phyloP scores from a whole-genome alignment of 202 grass and related monocot genomes.

The Zizania palustris region DNA sequence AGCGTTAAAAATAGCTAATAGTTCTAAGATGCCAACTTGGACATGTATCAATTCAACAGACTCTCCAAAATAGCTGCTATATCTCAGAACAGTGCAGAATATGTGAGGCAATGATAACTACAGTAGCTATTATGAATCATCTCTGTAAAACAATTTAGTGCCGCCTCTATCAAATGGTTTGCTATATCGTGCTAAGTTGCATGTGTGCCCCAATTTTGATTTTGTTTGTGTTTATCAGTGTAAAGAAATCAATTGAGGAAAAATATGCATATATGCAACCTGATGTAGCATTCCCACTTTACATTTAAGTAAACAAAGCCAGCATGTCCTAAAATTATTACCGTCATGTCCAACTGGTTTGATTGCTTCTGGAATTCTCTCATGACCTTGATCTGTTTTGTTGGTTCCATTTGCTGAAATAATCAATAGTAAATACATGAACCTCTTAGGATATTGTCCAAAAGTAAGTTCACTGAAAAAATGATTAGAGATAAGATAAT shows the following conservation, averaged over 20 bases:
- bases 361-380: conserved; percentile 98
- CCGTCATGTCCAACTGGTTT: conserved; percentile 97
- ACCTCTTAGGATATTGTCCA: conserved; percentile 31
- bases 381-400: conserved; percentile 91
- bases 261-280: not conserved
- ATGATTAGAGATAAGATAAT: conserved; percentile 16
- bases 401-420: conserved; percentile 98
- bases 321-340: conserved; percentile 46
- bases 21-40: not conserved
- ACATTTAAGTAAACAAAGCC: conserved; percentile 4
- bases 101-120: not conserved
- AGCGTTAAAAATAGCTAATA: not conserved
- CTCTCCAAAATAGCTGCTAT: not conserved
- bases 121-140: not conserved
- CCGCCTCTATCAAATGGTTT: not conserved
- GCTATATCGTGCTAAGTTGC: not conserved
- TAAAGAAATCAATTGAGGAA: conserved; percentile 19
- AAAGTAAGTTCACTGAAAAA: conserved; percentile 21
- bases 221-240: not conserved
- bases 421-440: conserved; percentile 20
- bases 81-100: conserved; percentile 1
- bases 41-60: not conserved
- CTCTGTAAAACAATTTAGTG: not conserved
- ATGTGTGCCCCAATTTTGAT: not conserved
- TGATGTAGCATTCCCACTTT: not conserved